A percentile compares a stretch with the other conserved stretches of the same genome.
Evolutionary conservation across 2,329 filamentous ascomycete species (phyloP).

Genomic region (Alternaria solani): DNA sequence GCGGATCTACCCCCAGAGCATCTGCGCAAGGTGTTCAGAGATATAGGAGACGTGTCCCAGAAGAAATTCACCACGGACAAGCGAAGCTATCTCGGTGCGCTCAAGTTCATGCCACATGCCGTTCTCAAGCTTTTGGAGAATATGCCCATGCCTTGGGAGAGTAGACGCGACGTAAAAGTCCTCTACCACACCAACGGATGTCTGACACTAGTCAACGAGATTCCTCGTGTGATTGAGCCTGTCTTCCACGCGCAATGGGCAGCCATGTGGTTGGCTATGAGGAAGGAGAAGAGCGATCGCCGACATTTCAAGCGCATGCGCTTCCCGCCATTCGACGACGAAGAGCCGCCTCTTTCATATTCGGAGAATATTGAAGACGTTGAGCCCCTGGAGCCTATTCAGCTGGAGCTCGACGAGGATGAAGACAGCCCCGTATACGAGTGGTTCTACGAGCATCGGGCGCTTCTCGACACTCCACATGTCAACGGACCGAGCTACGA

Average conservation of each 20-base stretch:
- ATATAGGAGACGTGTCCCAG: conserved; percentile 98
- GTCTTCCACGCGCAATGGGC: conserved; percentile 99
- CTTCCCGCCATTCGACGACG: conserved; percentile 97
- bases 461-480: conserved; percentile 87
- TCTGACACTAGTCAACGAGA: conserved; percentile 95
- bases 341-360: conserved; percentile 96
- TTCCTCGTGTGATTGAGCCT: conserved; percentile 93
- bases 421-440: conserved; percentile 92
- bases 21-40: conserved; percentile 95
- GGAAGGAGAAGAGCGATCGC: conserved; percentile 95
- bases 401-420: conserved; percentile 95
- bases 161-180: conserved; percentile 93
- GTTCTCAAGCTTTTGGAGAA: conserved; percentile 97
- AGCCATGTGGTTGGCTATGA: conserved; percentile 99
- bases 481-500: conserved; percentile 98
- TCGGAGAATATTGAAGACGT: conserved; percentile 99
- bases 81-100: conserved; percentile 92
- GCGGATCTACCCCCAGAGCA: conserved; percentile 99
- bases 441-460: conserved; percentile 97
- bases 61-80: conserved; percentile 99
- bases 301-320: conserved; percentile 98
- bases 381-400: conserved; percentile 94
- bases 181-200: conserved; percentile 98
- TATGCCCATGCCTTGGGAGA: conserved; percentile 99
- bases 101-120: conserved; percentile 99